Conservation (phyloP, 108 stramenopile species). For the Cyclotella sp. region DNA sequence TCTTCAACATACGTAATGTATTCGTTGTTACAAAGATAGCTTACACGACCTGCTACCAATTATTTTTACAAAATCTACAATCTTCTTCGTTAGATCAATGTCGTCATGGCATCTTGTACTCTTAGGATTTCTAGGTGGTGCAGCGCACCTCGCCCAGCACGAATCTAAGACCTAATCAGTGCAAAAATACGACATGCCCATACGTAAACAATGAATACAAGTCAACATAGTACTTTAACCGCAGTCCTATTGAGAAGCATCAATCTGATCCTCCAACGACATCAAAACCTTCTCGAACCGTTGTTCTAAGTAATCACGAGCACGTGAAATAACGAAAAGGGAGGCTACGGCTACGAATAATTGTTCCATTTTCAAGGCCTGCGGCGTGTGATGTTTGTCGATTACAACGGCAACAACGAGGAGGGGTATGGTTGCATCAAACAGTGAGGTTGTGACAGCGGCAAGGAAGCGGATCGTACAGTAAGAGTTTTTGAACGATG, state of each 20-base stretch:
- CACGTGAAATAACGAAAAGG: conserved; percentile 28
- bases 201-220: neutral
- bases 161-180: no score
- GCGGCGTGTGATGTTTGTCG: conserved; percentile 3
- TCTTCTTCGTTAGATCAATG: no score
- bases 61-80: no score
- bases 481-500: neutral
- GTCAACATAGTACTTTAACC: no score
- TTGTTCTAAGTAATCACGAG: conserved; percentile 31
- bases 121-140: no score
- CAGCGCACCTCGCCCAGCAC: no score
- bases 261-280: conserved; percentile 23
- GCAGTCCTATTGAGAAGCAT: neutral
- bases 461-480: neutral
- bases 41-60: no score
- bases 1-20: no score
- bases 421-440: conserved; percentile 4
- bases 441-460: neutral
- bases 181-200: no score
- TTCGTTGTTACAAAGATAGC: no score
- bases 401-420: conserved; percentile 3
- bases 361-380: conserved; percentile 32
- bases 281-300: conserved; percentile 29
- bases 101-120: no score
- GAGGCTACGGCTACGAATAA: conserved; percentile 28